Evolutionary conservation across 306 rosid genomes (phyloP).

Genomic region (Pyrus bretschneideri): DNA sequence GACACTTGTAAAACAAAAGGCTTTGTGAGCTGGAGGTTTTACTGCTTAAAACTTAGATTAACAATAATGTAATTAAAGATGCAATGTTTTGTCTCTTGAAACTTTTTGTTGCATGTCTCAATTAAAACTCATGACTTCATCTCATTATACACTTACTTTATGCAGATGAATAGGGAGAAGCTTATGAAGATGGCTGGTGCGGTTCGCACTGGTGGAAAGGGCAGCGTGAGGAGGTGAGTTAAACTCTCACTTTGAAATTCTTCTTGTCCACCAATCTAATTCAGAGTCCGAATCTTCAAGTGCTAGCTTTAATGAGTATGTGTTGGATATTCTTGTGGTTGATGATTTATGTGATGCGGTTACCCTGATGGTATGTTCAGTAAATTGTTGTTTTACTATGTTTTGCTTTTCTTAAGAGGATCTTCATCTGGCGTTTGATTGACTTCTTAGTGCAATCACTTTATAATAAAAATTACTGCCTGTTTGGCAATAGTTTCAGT

Average conservation of each 20-base stretch:
- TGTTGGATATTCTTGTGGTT: neutral
- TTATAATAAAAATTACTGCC: neutral
- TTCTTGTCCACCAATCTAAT: neutral
- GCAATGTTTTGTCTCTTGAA: no score
- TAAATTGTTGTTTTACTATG: neutral
- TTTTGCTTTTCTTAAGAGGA: neutral
- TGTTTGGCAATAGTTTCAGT: neutral
- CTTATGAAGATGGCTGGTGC: constrained; percentile 96
- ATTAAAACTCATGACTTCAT: neutral
- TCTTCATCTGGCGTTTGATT: neutral
- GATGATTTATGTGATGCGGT: neutral
- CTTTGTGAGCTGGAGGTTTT: neutral
- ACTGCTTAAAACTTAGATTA: neutral
- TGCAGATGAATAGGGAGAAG: constrained; percentile 74
- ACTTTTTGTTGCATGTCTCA: neutral
- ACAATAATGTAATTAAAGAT: neutral
- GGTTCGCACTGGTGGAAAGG: constrained; percentile 94
- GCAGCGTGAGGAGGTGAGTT: constrained; percentile 77
- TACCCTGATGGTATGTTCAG: neutral
- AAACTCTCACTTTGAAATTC: neutral
- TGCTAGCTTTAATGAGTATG: no score
- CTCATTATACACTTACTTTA: neutral
- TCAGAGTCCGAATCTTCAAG: no score
- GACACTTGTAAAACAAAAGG: neutral
- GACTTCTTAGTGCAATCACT: neutral